Evolutionary conservation across 306 rosid species (phyloP), one percentile per base, ranked within the genome.

Genomic region (Ammopiptanthus mongolicus): DNA sequence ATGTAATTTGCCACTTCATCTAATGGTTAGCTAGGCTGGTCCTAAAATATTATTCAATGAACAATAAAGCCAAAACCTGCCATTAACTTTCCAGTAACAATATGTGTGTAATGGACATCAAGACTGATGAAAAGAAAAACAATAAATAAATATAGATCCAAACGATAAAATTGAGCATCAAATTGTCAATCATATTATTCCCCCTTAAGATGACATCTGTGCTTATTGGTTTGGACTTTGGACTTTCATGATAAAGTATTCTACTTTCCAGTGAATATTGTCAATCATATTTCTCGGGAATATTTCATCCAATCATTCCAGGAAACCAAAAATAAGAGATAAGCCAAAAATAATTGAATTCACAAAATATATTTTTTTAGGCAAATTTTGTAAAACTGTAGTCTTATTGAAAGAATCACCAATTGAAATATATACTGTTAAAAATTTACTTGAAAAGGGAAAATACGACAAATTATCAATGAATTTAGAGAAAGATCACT

Each of bases 221-320:
- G 61, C 69, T 50, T 8, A 55, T 44, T 62, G 37, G 52, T 61
- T 69, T 29, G 55, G 36, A 62, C 37, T 61, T 69, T 29, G 55
- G 36, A 62, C 37, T 81, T 42, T 14, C 68, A 5, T 41, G 57
- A 68, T n/a, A 13, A 23, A 7, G 48, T 63, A 74, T 83, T 61
- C 23, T 17, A 63, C 61, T 68, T 61, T 44, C 61, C 15, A 17
- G 31, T 36, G 65, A 64, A 69, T n/a, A 60, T 31, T 41, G 10
- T 28, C 6, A 64, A 19, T 22, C 61, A 28, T 14, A n/a, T 50
- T 66, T 73, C 56, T 19, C 25, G 2, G 52, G 76, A 72, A 41
- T 61, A 76, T 22, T 76, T 28, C 52, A 74, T 41, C 64, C 72
- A 48, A 73, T 28, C 39, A 68, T 58, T 57, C 57, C 50, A 28